phyloP scores from a whole-genome alignment of 257 asterid genomes.

The Cinchona pubescens region DNA sequence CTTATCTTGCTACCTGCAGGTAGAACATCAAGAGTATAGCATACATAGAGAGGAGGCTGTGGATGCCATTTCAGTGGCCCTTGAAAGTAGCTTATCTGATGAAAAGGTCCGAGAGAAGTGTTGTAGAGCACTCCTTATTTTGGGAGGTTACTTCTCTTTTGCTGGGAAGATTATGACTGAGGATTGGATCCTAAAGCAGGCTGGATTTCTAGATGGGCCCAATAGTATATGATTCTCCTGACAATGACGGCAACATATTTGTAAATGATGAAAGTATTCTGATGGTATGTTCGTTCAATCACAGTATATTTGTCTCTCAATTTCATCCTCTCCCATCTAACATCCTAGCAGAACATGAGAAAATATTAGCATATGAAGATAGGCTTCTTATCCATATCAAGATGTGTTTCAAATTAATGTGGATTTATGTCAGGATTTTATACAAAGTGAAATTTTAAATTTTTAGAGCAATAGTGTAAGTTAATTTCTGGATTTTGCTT shows the following conservation, averaged over 20 bases:
- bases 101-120: slow-evolving; percentile 46
- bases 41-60: slow-evolving; percentile 55
- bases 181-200: slow-evolving; percentile 71
- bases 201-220: slow-evolving; percentile 73
- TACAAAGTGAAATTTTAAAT: too few relatives aligned
- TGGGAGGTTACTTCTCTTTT: slow-evolving; percentile 72
- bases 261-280: slow-evolving; percentile 26
- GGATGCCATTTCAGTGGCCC: slow-evolving; percentile 52
- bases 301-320: background rate
- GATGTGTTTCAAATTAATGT: too few relatives aligned
- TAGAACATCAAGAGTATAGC: slow-evolving; percentile 31
- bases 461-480: too few relatives aligned
- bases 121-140: slow-evolving; percentile 60
- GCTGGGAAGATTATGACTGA: slow-evolving; percentile 84
- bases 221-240: slow-evolving; percentile 45
- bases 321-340: background rate
- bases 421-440: too few relatives aligned
- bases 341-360: background rate
- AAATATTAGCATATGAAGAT: too few relatives aligned
- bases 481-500: too few relatives aligned
- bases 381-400: too few relatives aligned
- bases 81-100: slow-evolving; percentile 51
- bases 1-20: slow-evolving; percentile 39
- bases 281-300: slow-evolving; percentile 30
- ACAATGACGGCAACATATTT: slow-evolving; percentile 25